These are phyloP conservation scores for Fomitopsis pulvina DNA, from an alignment of 768 basidiomycete species.

Conservation along the genomic window DNA sequence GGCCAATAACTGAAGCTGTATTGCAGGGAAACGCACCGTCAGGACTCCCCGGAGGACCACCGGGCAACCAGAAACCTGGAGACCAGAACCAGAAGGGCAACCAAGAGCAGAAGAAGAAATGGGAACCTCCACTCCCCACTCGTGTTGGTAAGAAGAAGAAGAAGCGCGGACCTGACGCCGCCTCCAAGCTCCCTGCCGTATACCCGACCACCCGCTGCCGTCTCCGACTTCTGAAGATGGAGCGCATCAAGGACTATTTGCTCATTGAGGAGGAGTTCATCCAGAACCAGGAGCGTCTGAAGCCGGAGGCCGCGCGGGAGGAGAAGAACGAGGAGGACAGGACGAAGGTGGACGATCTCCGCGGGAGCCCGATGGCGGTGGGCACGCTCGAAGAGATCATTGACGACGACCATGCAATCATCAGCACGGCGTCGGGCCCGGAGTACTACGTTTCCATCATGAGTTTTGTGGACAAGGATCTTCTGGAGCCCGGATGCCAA, in stretches of 20 bases:
- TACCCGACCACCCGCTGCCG: conserved; percentile 94
- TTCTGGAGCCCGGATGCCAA: conserved; percentile 92
- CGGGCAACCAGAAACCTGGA: conserved; percentile 26
- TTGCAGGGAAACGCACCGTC: conserved; percentile 72
- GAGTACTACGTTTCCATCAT: conserved; percentile 97
- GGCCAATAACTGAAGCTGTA: background rate
- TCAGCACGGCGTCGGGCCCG: conserved; percentile 89
- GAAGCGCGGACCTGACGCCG: conserved; percentile 80
- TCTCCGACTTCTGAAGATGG: conserved; percentile 90
- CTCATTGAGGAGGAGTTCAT: conserved; percentile 94
- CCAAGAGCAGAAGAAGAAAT: conserved; percentile 79
- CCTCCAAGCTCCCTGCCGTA: conserved; percentile 88
- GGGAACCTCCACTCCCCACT: conserved; percentile 97
- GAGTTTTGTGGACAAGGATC: conserved; percentile 97
- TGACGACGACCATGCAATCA: conserved; percentile 98
- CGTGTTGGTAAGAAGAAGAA: conserved; percentile 89
- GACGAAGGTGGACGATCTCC: conserved; percentile 87
- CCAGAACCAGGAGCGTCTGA: conserved; percentile 84
- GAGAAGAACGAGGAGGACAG: conserved; percentile 96
- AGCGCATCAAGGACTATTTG: conserved; percentile 97
- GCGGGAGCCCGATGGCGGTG: conserved; percentile 97
- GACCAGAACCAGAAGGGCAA: conserved; percentile 27
- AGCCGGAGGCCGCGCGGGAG: conserved; percentile 81
- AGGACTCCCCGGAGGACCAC: conserved; percentile 33
- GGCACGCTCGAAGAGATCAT: conserved; percentile 97